phyloP scores from a whole-genome alignment of 306 rosid genomes.

The Ceratonia siliqua region DNA sequence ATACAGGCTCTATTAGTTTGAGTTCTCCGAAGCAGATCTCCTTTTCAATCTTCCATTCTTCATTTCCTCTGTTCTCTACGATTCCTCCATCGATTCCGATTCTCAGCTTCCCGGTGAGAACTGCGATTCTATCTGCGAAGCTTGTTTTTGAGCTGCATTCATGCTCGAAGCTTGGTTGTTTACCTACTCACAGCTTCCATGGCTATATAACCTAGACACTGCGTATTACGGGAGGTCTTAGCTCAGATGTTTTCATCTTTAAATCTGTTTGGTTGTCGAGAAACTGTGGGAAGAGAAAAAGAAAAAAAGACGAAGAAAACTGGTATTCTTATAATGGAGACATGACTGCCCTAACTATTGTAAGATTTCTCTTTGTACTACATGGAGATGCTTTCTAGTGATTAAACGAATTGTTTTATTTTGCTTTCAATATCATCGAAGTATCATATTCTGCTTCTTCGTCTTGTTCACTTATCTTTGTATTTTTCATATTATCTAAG shows the following conservation, averaged over 20 bases:
- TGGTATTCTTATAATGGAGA: neutral
- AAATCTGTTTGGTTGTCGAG: constrained; percentile 37
- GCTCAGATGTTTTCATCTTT: neutral
- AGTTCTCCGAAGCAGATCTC: constrained; percentile 29
- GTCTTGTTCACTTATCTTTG: neutral
- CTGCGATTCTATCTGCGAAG: neutral
- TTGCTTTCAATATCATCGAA: neutral
- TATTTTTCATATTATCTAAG: neutral
- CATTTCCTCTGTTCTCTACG: neutral
- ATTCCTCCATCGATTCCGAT: neutral
- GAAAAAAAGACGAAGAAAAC: neutral
- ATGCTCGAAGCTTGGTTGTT: neutral
- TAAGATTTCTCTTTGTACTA: neutral
- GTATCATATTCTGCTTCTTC: neutral
- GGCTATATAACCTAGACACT: constrained; percentile 8
- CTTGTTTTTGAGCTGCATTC: constrained; percentile 19
- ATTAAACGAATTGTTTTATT: neutral
- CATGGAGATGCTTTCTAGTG: neutral
- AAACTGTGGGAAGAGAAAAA: constrained; percentile 16
- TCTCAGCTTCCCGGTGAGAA: neutral
- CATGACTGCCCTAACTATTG: neutral
- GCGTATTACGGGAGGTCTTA: neutral
- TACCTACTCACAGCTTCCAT: neutral
- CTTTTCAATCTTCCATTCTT: neutral
- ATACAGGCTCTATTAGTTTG: neutral